Evolutionary conservation across 169 alveolate genomes (phyloP).

Genomic region (Besnoitia besnoiti): DNA sequence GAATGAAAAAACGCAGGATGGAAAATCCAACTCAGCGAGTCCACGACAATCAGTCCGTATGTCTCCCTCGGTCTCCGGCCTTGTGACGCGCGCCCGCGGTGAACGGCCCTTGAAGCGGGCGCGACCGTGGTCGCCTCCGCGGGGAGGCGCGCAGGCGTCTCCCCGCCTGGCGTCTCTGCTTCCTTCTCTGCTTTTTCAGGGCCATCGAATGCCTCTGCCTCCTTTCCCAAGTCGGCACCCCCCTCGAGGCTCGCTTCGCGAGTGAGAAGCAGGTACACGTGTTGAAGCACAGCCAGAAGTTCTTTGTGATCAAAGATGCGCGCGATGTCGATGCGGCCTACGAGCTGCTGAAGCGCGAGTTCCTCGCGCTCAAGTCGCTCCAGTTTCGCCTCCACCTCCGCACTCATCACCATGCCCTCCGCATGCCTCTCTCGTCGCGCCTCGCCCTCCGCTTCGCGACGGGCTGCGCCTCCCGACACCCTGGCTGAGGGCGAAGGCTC

Average conservation of each 20-base stretch:
- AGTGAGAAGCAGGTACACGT: not conserved
- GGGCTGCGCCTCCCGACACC: too few relatives aligned
- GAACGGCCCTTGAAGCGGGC: not conserved
- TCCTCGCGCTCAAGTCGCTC: not conserved
- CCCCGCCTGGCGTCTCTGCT: not conserved
- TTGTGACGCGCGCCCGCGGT: not conserved
- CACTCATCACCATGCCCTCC: too few relatives aligned
- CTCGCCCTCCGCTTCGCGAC: not conserved
- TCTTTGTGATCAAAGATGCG: conserved; percentile 26
- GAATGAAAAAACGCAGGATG: conserved; percentile 33
- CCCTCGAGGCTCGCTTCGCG: not conserved
- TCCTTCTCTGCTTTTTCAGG: not conserved
- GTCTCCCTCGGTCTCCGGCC: not conserved
- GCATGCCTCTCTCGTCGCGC: not conserved
- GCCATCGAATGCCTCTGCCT: not conserved
- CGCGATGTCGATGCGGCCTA: not conserved
- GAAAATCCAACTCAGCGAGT: conserved; percentile 1
- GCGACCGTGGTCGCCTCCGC: not conserved
- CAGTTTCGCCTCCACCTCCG: too few relatives aligned
- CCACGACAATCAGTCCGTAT: not conserved
- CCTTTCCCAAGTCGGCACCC: not conserved
- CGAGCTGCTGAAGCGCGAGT: not conserved
- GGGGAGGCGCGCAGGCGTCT: too few relatives aligned
- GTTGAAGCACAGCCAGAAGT: conserved; percentile 1
- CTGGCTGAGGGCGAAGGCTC: too few relatives aligned